Conservation (phyloP, 2,329 filamentous ascomycete species). For the Scytalidium sp. region DNA sequence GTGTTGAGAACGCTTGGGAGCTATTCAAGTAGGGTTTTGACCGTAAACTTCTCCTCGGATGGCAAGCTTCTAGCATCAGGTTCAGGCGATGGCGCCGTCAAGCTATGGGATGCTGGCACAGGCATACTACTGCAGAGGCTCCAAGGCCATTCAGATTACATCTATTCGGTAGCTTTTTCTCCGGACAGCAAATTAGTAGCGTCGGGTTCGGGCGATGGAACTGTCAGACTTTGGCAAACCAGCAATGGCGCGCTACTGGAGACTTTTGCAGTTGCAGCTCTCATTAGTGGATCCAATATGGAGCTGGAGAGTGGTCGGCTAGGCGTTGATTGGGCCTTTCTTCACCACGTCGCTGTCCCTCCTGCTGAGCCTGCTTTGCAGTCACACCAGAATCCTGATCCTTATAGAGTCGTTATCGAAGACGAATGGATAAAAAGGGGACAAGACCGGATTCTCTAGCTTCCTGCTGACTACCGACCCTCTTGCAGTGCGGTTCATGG, state of each 20-base stretch:
- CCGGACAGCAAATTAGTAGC: slow-evolving; percentile 1
- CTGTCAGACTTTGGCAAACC: background rate
- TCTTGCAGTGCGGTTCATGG: too few species aligned
- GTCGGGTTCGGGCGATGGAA: background rate
- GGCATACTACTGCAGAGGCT: slow-evolving; percentile 39
- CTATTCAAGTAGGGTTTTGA: slow-evolving; percentile 3
- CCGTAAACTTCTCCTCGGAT: slow-evolving; percentile 7
- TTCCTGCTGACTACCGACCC: too few species aligned
- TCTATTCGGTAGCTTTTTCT: slow-evolving; percentile 1
- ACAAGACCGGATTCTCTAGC: too few species aligned
- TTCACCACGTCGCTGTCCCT: too few species aligned
- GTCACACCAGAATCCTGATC: too few species aligned
- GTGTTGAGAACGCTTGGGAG: slow-evolving; percentile 7
- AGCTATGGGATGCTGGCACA: slow-evolving; percentile 89
- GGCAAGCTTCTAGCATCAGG: slow-evolving; percentile 73
- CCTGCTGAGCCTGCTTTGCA: too few species aligned
- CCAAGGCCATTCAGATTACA: background rate
- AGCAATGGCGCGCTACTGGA: background rate
- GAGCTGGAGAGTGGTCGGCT: too few species aligned
- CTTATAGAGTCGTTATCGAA: too few species aligned
- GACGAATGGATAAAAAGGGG: too few species aligned
- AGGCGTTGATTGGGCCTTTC: too few species aligned
- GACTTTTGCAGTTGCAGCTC: too few species aligned
- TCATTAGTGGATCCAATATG: too few species aligned
- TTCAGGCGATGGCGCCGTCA: slow-evolving; percentile 91